Base-by-base conservation (phyloP, 1,284 basidiomycete genomes). In the Hypsizygus ulmarius region DNA sequence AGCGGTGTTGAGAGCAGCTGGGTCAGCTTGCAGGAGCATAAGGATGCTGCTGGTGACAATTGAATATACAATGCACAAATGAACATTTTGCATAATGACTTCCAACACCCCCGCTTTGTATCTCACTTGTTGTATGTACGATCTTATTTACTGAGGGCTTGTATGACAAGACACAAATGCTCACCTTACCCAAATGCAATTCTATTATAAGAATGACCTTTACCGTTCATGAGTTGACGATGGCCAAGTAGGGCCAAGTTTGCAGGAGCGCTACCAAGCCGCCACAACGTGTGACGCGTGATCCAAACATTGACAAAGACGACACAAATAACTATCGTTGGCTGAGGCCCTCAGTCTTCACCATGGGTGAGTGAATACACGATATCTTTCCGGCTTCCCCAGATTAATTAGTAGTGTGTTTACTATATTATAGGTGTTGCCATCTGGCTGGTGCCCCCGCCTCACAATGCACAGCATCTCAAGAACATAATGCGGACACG, bases 1-100 rank as follows among this genome's bases (percentile, higher is more conserved):
- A 81, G 79, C 37, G 70, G 70, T 6, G 75, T 66, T 18, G 74
- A 72, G 53, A 85, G 82, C 51, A 87, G 84, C 52, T 90, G 87
- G 87, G 70, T 90, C 44, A 86, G 79, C 59, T 65, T 89, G 57
- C 66, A 71, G 45, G 64, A 57, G 35, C 32, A 18, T 3, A 29
- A 14, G 9, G 45, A 48, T 16, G n/a, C 32, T 15, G 32, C 16
- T 25, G 28, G 12, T 28, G 19, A 21, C 25, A 18, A 34, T n/a
- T 45, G 36, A 36, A 15, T 28, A 25, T 46, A 32, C 27, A 29
- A 18, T 18, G 10, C 37, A 39, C 37, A n/a, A 18, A 25, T 8
- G 19, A 21, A 33, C 27, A 21, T 30, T 32, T 3, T 15, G 25
- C 21, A 10, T 30, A 14, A n/a, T 38, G 32, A 38, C 36, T 45